Evolutionary conservation across 306 rosid species (phyloP).

Genomic region (Prunus mongolica): DNA sequence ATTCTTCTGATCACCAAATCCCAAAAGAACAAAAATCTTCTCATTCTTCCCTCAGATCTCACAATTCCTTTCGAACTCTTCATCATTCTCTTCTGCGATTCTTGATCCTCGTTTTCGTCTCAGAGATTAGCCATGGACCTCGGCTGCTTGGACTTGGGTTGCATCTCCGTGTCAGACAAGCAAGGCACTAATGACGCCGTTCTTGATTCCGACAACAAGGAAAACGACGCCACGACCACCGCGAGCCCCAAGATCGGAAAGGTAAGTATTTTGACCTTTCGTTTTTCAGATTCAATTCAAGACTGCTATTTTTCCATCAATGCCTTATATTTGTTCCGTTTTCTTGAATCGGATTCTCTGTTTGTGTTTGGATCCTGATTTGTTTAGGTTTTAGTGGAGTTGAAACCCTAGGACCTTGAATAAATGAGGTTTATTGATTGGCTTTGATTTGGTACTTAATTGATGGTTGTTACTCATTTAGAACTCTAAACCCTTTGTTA

Average conservation of each 20-base stretch:
- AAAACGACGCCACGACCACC: constrained; percentile 23
- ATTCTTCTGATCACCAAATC: neutral
- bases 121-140: constrained; percentile 49
- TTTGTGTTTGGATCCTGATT: neutral
- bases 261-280: constrained; percentile 15
- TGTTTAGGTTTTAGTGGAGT: neutral
- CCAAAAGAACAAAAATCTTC: neutral
- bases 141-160: constrained; percentile 47
- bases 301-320: neutral
- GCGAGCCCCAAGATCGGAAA: constrained; percentile 61
- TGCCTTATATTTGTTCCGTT: neutral
- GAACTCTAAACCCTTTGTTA: neutral
- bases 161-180: constrained; percentile 35
- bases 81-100: neutral
- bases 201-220: constrained; percentile 30
- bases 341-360: constrained; percentile 5
- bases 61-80: neutral
- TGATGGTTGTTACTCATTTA: neutral
- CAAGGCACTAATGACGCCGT: constrained; percentile 5
- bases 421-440: neutral
- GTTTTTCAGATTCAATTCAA: neutral
- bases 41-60: neutral
- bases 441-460: neutral
- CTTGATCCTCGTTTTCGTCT: neutral
- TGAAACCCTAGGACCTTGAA: neutral